Base-by-base conservation (phyloP, 768 basidiomycete genomes). In the Mycena alexandri region DNA sequence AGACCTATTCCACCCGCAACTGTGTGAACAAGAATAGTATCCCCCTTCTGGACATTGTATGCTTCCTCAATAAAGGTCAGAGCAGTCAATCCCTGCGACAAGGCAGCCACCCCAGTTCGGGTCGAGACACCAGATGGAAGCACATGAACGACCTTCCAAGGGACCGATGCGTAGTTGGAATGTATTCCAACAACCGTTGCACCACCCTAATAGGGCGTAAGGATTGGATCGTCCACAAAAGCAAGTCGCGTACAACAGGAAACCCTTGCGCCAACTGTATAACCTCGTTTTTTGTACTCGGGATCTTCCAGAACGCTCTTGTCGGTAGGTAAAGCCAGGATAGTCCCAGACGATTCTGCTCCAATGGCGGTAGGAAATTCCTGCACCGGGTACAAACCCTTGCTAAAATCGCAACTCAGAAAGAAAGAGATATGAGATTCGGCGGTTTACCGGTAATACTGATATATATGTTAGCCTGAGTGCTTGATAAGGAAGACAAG, bases 1-100 rank as follows among this genome's bases (percentile, higher is more conserved):
- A 91, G 81, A 4, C 89, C 97, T 7, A 98, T 84, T 16, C 96
- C 96, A 36, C 97, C 97, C 0, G 97, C 96, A 36, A 97, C 87
- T 33, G 97, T 96, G 75, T 98, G 94, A 2, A 98, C 86, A 57
- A 97, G 85, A 60, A 96, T 89, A 51, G 82, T 86, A 73, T 97
- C 95, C 2, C 88, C 92, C 73, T 86, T 86, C 77, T 95, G 86
- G 61, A 96, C 92, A 47, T 89, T 79, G 78, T 98, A 93, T 9
- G 95, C 89, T 76, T 99, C 97, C 54, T 90, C 90, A 69, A 93
- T 85, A 73, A 95, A 92, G 1, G 87, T 87, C 17, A 92, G 73
- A 0, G 91, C 90, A 0, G 97, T 98, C 54, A 96, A 71, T 25
- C 90, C 93, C 74, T 96, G 94, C 7, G 93, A 79, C 24, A 89